Base-by-base conservation (phyloP, 2,329 filamentous ascomycete genomes). In the Chaetomium strumarium region DNA sequence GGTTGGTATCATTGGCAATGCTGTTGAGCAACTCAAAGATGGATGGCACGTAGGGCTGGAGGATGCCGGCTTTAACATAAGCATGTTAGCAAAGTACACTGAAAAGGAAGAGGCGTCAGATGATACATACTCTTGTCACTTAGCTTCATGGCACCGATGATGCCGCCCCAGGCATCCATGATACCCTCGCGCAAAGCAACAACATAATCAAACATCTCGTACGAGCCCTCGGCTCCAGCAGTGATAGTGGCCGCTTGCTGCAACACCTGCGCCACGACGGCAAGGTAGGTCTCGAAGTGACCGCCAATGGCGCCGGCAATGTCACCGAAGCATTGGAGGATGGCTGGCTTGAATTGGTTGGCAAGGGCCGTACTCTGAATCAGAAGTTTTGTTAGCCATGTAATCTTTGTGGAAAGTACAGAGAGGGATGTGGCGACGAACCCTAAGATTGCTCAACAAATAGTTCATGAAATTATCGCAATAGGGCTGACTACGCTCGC, bases 381-480 rank as follows among this genome's bases (percentile, higher is more conserved):
- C 9, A n/a, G 13, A 39, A 48, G 17, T 14, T 29, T n/a, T 5
- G 49, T 52, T 46, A 59, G 49, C 10, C 5, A 46, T 31, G 39
- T 2, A 34, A 29, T 42, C 3, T 13, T 17, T 13, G 24, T 11
- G 24, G 19, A 40, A 10, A 62, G 59, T 49, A 45, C 31, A 40
- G 33, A 34, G 14, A 34, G 12, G 5, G 46, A n/a, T 38, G 36
- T 36, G 33, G 51, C 51, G 38, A 77, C 79, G 67, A 70, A 89
- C 86, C 70, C 88, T 83, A 39, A 99, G 75, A 72, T 96, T 95
- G 76, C 90, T 91, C 58, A 99, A 81, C 53, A 99, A 78, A 68
- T 93, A 88, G 78, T 99, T 99, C 93, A 99, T 99, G 70, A 97
- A 96, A 60, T 85, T 82, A 65, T 99, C 93, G 72, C 93, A 99